These are phyloP conservation scores for Talaromyces liani DNA, from an alignment of 495 filamentous ascomycete genomes.

Conservation along the genomic window DNA sequence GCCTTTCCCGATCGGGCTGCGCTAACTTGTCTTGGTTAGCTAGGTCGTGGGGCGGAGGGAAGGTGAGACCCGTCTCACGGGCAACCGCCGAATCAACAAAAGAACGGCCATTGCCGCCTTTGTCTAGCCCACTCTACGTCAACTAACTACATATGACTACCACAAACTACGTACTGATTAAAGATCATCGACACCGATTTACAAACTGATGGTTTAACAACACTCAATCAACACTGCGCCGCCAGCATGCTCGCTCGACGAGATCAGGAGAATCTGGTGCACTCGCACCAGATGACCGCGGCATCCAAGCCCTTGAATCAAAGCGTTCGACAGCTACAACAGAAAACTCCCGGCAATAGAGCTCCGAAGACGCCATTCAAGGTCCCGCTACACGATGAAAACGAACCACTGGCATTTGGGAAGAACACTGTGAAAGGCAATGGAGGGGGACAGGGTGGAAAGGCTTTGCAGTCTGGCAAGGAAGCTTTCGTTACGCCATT, in stretches of 20 bases:
- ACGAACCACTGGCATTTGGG: constrained; percentile 52
- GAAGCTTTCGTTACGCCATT: constrained; percentile 75
- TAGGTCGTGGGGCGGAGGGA: not conserved
- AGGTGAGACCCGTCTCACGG: constrained; percentile 32
- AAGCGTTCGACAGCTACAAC: constrained; percentile 48
- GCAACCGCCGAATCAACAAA: constrained; percentile 28
- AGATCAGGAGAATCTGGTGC: constrained; percentile 86
- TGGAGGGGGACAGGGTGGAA: constrained; percentile 55
- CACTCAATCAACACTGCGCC: not conserved
- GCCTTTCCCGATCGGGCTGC: not conserved
- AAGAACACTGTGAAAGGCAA: constrained; percentile 59
- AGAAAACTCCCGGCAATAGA: constrained; percentile 73
- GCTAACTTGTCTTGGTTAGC: not conserved
- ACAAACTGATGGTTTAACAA: constrained; percentile 1
- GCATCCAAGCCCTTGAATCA: constrained; percentile 74
- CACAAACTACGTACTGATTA: not conserved
- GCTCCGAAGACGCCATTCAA: constrained; percentile 81
- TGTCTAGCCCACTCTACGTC: constrained; percentile 5
- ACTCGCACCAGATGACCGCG: constrained; percentile 67
- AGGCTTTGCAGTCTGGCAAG: constrained; percentile 53
- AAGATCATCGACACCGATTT: not conserved
- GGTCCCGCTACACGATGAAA: constrained; percentile 81
- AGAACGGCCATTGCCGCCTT: constrained; percentile 14
- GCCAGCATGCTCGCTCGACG: constrained; percentile 67
- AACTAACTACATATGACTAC: constrained; percentile 16